Conservation (phyloP, 306 rosid genomes). For the Argentina anserina region DNA sequence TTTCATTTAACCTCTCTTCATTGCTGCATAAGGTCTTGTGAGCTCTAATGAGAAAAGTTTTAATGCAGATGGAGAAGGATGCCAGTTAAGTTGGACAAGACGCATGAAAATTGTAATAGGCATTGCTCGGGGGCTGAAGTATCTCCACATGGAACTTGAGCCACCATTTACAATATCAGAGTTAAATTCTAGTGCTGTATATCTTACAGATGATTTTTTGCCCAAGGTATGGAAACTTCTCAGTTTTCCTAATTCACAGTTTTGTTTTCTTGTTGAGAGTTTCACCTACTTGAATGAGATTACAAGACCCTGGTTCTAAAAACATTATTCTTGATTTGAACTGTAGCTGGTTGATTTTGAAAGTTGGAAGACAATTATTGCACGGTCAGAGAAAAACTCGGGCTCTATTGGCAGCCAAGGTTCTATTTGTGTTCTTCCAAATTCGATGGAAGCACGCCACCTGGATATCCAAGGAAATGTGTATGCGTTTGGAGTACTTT, state of each 20-base stretch:
- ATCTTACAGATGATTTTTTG: slow-evolving; percentile 92
- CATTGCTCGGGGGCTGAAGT: slow-evolving; percentile 83
- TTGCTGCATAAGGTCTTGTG: slow-evolving; percentile 14
- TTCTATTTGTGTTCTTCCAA: slow-evolving; percentile 73
- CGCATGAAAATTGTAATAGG: slow-evolving; percentile 82
- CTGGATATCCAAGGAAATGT: slow-evolving; percentile 75
- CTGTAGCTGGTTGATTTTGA: slow-evolving; percentile 94
- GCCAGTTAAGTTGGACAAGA: slow-evolving; percentile 85
- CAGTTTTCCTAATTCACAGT: slow-evolving; percentile 4
- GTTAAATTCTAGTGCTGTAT: slow-evolving; percentile 85
- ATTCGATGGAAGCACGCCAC: slow-evolving; percentile 80
- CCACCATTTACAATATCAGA: slow-evolving; percentile 95
- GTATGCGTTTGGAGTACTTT: slow-evolving; percentile 75
- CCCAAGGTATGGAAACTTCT: slow-evolving; percentile 62
- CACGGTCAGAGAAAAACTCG: slow-evolving; percentile 79
- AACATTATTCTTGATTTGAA: slow-evolving; percentile 9
- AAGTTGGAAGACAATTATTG: slow-evolving; percentile 93
- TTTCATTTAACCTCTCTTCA: slow-evolving; percentile 1
- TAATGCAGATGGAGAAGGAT: slow-evolving; percentile 76
- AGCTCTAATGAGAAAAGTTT: slow-evolving; percentile 26
- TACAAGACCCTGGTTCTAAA: not conserved
- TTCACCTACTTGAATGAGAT: not conserved
- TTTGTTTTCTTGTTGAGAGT: not conserved
- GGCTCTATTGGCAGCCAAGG: slow-evolving; percentile 76
- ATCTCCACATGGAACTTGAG: slow-evolving; percentile 79